Evolutionary conservation across 768 basidiomycete species (phyloP), one percentile per base, ranked within the genome.

Genomic region (Mycena maculata): DNA sequence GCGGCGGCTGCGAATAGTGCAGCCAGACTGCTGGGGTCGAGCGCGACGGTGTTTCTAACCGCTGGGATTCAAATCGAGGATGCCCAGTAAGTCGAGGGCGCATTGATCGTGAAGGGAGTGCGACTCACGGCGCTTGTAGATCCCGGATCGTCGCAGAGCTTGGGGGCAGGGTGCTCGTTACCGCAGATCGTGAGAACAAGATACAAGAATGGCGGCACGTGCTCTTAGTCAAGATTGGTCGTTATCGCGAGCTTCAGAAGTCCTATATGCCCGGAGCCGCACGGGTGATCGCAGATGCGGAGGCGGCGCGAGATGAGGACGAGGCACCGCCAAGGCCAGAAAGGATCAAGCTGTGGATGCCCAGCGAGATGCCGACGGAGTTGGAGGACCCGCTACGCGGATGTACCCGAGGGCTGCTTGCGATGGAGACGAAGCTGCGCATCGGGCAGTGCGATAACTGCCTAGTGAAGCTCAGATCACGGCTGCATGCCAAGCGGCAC

Each of bases 391-490:
- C 41, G 18, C 18, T 42, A 18, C 41, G 41, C 16, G 47, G 47
- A 4, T 74, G 70, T 52, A 5, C 48, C 0, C n/a, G 44, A 1
- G 68, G 63, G 12, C 57, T 77, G 9, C n/a, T 67, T 0, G 48
- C 63, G 10, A 67, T 72, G 33, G 76, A 77, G 63, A 69, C 55
- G 10, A 54, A 65, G 41, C 69, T 75, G 13, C 68, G 71, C 2
- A 42, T 42, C 20, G 68, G 70, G 1, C 74, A 75, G 36, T 73
- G 72, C 59, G n/a, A 49, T 27, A 72, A 75, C 52, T n/a, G 65
- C 1, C 70, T 77, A 3, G 55, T 57, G 18, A 38, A 53, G 20
- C 33, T 77, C 22, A 70, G 71, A 3, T 60, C 67, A 23, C 63
- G 67, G 10, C 67, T 76, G 4, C 59, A 66, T 31, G 47, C 73